Evolutionary conservation across 169 alveolate genomes (phyloP).

Genomic region (Plasmodium gaboni): DNA sequence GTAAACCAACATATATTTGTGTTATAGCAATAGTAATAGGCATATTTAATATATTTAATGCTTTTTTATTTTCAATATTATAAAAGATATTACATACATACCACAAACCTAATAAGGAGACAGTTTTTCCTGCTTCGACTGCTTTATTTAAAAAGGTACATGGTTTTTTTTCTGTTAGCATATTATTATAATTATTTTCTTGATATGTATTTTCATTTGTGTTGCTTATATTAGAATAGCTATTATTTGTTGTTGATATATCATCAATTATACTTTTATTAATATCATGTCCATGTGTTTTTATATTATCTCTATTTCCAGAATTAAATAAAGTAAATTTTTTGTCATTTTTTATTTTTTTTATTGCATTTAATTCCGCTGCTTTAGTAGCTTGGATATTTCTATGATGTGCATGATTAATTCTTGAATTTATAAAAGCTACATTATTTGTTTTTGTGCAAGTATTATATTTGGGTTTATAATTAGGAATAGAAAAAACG

Average conservation of each 20-base stretch:
- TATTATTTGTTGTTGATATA: constrained; percentile 30
- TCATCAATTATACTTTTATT: constrained; percentile 43
- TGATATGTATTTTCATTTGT: not conserved
- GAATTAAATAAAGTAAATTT: constrained; percentile 36
- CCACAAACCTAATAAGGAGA: constrained; percentile 76
- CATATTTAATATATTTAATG: constrained; percentile 81
- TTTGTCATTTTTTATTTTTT: constrained; percentile 11
- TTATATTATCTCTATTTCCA: constrained; percentile 10
- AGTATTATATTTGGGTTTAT: constrained; percentile 34
- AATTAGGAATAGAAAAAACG: constrained; percentile 15
- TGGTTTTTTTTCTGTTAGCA: constrained; percentile 3
- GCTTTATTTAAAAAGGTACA: constrained; percentile 38
- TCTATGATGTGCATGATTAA: constrained; percentile 11
- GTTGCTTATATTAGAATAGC: not conserved
- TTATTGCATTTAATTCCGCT: not conserved
- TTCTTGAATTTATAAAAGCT: constrained; percentile 9
- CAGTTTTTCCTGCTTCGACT: constrained; percentile 67
- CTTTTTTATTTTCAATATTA: constrained; percentile 84
- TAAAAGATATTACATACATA: constrained; percentile 83
- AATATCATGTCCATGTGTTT: constrained; percentile 6
- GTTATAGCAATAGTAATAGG: constrained; percentile 83
- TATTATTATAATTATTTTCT: not conserved
- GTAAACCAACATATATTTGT: constrained; percentile 86
- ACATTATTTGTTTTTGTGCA: constrained; percentile 10
- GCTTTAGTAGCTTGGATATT: too few species aligned